Percentiles rank a stretch among this genome's conserved stretches.
These are phyloP conservation scores for Phytophthora brassicae DNA, from an alignment of 352 stramenopile genomes.

Conservation along the genomic window DNA sequence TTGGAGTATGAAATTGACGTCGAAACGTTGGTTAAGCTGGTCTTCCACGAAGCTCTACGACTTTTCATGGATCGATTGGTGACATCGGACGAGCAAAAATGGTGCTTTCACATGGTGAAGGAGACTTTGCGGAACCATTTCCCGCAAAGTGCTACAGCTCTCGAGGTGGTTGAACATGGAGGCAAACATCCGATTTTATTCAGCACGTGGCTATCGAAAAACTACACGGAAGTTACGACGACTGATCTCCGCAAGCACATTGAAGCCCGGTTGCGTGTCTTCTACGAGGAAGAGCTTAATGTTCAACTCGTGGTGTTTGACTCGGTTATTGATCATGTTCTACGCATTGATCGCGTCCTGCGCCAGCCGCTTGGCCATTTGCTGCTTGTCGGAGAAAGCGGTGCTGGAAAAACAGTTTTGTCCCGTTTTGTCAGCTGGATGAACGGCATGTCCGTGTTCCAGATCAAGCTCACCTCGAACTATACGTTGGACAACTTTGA, in stretches of 20 bases:
- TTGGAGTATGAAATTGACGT: slow-evolving; percentile 94
- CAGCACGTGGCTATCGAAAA: slow-evolving; percentile 97
- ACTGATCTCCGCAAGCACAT: slow-evolving; percentile 96
- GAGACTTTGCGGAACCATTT: slow-evolving; percentile 83
- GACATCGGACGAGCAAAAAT: slow-evolving; percentile 95
- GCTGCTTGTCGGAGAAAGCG: slow-evolving; percentile 98
- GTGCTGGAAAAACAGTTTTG: slow-evolving; percentile 98
- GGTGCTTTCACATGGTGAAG: slow-evolving; percentile 93
- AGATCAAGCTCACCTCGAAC: slow-evolving; percentile 99
- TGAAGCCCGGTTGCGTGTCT: slow-evolving; percentile 95
- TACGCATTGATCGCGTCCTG: slow-evolving; percentile 98
- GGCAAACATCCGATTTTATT: slow-evolving; percentile 96
- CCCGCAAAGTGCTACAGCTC: slow-evolving; percentile 69
- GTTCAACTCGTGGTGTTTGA: slow-evolving; percentile 99
- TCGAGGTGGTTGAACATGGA: slow-evolving; percentile 71
- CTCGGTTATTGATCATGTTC: slow-evolving; percentile 98
- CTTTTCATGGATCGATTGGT: slow-evolving; percentile 99
- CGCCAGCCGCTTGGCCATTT: slow-evolving; percentile 98
- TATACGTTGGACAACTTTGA: slow-evolving; percentile 99
- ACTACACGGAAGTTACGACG: slow-evolving; percentile 94
- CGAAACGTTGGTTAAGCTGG: slow-evolving; percentile 97
- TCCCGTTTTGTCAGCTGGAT: slow-evolving; percentile 99
- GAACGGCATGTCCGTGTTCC: slow-evolving; percentile 99
- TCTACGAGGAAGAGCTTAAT: slow-evolving; percentile 99
- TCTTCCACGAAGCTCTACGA: slow-evolving; percentile 98